phyloP scores from a whole-genome alignment of 768 basidiomycete species.

The Ephemerocybe angulata region DNA sequence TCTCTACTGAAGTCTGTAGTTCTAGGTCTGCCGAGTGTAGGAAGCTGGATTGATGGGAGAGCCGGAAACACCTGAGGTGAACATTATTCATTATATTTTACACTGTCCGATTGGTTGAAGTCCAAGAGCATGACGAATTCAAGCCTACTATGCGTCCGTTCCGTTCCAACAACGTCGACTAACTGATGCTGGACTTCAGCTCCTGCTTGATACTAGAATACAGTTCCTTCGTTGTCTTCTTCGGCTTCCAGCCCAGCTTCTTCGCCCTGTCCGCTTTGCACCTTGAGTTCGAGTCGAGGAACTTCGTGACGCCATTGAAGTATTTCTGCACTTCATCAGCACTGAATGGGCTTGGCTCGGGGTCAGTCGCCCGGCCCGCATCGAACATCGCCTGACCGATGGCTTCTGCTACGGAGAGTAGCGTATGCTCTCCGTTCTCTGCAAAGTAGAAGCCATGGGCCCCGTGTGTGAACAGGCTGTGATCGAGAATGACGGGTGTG shows the following conservation, averaged over 20 bases:
- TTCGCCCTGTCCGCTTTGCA: constrained; percentile 41
- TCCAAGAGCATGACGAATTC: too few relatives aligned
- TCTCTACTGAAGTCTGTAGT: too few relatives aligned
- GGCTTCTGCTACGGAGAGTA: constrained; percentile 33
- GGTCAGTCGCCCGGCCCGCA: constrained; percentile 31
- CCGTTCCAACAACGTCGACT: not conserved
- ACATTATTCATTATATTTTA: too few relatives aligned
- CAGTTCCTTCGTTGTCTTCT: constrained; percentile 46
- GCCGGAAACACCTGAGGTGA: too few relatives aligned
- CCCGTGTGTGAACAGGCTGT: constrained; percentile 37
- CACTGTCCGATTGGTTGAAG: too few relatives aligned
- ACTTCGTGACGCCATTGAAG: constrained; percentile 14
- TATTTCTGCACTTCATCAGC: constrained; percentile 43
- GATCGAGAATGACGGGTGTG: constrained; percentile 3
- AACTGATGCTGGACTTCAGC: constrained; percentile 23
- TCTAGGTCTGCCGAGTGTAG: too few relatives aligned
- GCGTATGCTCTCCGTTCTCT: constrained; percentile 44
- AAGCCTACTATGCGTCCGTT: not conserved
- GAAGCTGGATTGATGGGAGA: too few relatives aligned
- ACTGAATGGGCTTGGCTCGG: constrained; percentile 45
- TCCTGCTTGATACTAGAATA: constrained; percentile 46
- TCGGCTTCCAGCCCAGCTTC: constrained; percentile 52
- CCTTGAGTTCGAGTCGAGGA: constrained; percentile 36
- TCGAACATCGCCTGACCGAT: constrained; percentile 37
- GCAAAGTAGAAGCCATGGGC: constrained; percentile 47